Evolutionary conservation across 2,329 filamentous ascomycete species (phyloP), one percentile per base, ranked within the genome.

Genomic region (Alternaria brassicae): DNA sequence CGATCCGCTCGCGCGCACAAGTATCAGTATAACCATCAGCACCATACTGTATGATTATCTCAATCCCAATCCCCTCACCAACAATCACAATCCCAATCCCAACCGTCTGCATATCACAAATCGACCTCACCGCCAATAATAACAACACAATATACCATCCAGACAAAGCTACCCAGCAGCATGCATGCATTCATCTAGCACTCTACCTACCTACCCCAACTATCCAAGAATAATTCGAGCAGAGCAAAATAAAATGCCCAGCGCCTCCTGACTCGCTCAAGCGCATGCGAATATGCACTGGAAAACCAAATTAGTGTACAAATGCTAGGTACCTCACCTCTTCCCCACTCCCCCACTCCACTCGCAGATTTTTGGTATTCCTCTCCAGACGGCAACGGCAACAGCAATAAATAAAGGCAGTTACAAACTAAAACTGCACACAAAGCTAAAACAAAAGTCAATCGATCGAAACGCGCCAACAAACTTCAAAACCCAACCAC

Each of bases 231-330:
- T n/a, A n/a, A 51, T 17, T 56, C 32, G 9, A 56, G n/a, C 39
- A 49, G n/a, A n/a, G n/a, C n/a, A n/a, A n/a, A n/a, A n/a, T n/a
- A n/a, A n/a, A 42, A 47, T 59, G 15, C 56, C 56, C 27, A 28
- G 44, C n/a, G 27, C 39, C 34, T n/a, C n/a, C n/a, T n/a, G 30
- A 21, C 52, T 30, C 45, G 34, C 52, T 39, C 32, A 27, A 34
- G 25, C 28, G 27, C 52, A 51, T 59, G 23, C 45, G n/a, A 28
- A 41, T 39, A 32, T 56, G 27, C 32, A 39, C 39, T 40, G 36
- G 19, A 45, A n/a, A 45, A 56, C 42, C 56, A 59, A 59, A 59
- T 56, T 59, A 59, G 45, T 59, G 45, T 59, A 59, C 56, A 59
- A 45, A 40, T 50, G 45, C 44, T 36, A 44, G 42, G 21, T n/a